Evolutionary conservation across 1,139 yeast species (phyloP).

Genomic region (Suhomyces bribrorum): DNA sequence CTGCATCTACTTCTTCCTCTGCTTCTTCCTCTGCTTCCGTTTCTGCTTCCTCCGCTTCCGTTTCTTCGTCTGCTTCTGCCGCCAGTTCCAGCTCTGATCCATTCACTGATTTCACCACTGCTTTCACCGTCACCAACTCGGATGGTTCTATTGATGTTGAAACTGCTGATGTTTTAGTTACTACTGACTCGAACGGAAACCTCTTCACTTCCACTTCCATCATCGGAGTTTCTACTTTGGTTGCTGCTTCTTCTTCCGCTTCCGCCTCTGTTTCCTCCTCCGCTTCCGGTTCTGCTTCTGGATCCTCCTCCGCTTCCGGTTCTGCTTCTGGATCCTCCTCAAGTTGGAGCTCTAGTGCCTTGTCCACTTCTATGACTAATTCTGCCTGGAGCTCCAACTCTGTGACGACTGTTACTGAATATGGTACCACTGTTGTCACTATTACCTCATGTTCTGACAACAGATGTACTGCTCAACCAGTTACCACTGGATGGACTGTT

Average conservation of each 20-base stretch:
- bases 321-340: too few species aligned
- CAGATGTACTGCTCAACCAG: slow-evolving; percentile 29
- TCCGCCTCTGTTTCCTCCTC: neutral
- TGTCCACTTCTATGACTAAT: neutral
- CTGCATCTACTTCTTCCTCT: too few species aligned
- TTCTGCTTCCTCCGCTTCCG: too few species aligned
- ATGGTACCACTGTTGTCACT: slow-evolving; percentile 33
- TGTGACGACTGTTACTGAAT: slow-evolving; percentile 15
- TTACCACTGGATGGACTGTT: slow-evolving; percentile 33
- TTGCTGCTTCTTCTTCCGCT: neutral
- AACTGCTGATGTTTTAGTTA: neutral
- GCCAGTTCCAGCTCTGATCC: too few species aligned
- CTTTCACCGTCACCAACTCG: too few species aligned
- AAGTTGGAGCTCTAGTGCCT: too few species aligned
- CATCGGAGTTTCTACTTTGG: neutral
- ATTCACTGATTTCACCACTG: neutral
- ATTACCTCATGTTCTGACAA: slow-evolving; percentile 45
- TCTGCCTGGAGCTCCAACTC: neutral
- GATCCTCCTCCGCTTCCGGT: too few species aligned
- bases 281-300: too few species aligned
- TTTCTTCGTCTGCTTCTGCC: too few species aligned
- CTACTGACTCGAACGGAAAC: neutral
- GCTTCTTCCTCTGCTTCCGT: too few species aligned
- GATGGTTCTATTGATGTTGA: neutral
- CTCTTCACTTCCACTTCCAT: neutral